These are phyloP conservation scores for Tylopilus plumbeoviolaceoides DNA, from an alignment of 768 basidiomycete genomes.

Conservation along the genomic window DNA sequence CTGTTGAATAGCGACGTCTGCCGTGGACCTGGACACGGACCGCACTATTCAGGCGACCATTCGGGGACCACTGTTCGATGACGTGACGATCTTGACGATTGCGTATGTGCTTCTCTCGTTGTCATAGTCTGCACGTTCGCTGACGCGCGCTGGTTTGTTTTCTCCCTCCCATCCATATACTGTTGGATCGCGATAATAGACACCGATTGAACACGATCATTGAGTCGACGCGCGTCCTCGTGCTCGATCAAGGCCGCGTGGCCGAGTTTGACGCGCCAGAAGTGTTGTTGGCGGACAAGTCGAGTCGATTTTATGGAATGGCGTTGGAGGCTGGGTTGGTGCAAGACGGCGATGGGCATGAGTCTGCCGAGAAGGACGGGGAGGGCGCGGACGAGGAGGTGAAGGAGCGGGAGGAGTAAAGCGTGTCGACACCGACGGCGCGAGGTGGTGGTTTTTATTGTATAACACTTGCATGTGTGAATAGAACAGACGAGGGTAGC, in stretches of 20 bases:
- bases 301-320: conserved; percentile 58
- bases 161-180: too few species aligned
- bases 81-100: conserved; percentile 83
- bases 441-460: too few species aligned
- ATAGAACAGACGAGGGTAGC: too few species aligned
- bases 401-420: neutral
- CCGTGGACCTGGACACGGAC: conserved; percentile 89
- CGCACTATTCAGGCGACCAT: conserved; percentile 86
- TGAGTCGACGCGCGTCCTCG: conserved; percentile 75
- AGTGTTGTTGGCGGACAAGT: conserved; percentile 53
- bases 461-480: too few species aligned
- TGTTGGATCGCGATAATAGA: too few species aligned
- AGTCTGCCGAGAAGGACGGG: neutral
- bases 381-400: neutral
- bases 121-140: too few species aligned
- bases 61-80: conserved; percentile 67
- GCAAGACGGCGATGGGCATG: neutral
- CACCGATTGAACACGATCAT: conserved; percentile 83
- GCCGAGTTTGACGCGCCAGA: conserved; percentile 79
- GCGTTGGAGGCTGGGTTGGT: conserved; percentile 60
- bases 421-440: too few species aligned
- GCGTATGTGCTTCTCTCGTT: conserved; percentile 47
- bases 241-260: conserved; percentile 77
- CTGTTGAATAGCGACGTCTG: conserved; percentile 62
- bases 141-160: too few species aligned